Percentiles rank a stretch among this genome's conserved stretches.
Evolutionary conservation across 139 green algal genomes (phyloP).

Genomic region (Closterium sp.): DNA sequence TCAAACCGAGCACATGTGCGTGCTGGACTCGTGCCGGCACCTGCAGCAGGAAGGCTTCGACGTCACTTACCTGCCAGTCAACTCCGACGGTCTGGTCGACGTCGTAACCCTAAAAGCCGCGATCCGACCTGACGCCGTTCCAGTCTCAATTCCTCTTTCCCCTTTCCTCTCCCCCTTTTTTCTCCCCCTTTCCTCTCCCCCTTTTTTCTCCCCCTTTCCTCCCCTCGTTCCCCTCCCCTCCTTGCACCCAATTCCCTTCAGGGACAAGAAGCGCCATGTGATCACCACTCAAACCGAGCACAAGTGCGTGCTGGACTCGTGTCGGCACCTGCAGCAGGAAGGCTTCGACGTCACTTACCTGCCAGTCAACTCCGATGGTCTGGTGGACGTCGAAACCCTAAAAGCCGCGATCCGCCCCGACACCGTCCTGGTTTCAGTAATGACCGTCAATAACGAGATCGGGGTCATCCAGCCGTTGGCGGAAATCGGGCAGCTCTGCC

Average conservation of each 20-base stretch:
- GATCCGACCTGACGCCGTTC: conserved; percentile 81
- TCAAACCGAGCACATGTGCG: conserved; percentile 98
- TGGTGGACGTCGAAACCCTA: conserved; percentile 81
- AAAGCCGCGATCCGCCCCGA: conserved; percentile 76
- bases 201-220: too few relatives aligned
- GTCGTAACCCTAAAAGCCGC: conserved; percentile 71
- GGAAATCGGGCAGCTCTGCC: conserved; percentile 87
- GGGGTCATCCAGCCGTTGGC: conserved; percentile 80
- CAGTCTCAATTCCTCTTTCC: conserved; percentile 71
- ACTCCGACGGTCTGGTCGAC: conserved; percentile 80
- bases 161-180: too few relatives aligned
- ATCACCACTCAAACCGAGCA: conserved; percentile 97
- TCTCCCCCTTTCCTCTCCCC: too few relatives aligned
- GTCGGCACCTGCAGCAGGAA: conserved; percentile 82
- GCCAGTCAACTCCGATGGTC: conserved; percentile 80
- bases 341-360: conserved; percentile 87
- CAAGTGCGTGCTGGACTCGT: conserved; percentile 98
- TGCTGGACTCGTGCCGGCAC: conserved; percentile 90
- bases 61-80: conserved; percentile 93
- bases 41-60: conserved; percentile 77
- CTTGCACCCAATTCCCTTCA: neutral
- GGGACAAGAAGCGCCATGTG: conserved; percentile 91
- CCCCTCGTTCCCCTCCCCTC: too few relatives aligned
- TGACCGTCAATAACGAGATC: conserved; percentile 99
- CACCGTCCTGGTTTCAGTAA: conserved; percentile 89